Evolutionary conservation across 305 asterid genomes (phyloP).

Genomic region (Rubia balearica): DNA sequence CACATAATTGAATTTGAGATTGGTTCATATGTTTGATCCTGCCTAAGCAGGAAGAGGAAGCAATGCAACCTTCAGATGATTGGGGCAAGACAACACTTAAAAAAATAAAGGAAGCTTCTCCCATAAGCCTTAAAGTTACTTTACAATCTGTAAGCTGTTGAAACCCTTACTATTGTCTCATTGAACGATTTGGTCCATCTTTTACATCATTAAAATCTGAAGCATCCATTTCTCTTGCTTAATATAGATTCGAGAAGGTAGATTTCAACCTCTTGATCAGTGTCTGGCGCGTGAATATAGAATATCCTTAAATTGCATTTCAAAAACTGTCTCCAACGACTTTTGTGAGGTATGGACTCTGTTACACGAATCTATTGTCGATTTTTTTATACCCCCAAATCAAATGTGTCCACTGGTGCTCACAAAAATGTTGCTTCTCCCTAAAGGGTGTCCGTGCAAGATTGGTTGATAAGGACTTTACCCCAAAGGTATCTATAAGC

Average conservation of each 20-base stretch:
- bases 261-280: slow-evolving; percentile 87
- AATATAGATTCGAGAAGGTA: slow-evolving; percentile 78
- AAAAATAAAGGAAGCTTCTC: slow-evolving; percentile 77
- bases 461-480: slow-evolving; percentile 85
- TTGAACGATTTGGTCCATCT: neutral
- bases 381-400: too few relatives aligned
- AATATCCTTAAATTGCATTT: slow-evolving; percentile 59
- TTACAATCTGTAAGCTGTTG: slow-evolving; percentile 67
- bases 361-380: neutral
- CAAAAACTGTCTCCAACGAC: slow-evolving; percentile 51
- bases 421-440: slow-evolving; percentile 2
- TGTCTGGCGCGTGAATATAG: slow-evolving; percentile 84
- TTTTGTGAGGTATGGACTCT: slow-evolving; percentile 55
- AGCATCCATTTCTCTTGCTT: slow-evolving; percentile 15
- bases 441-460: slow-evolving; percentile 86
- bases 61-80: slow-evolving; percentile 39
- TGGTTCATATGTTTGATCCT: neutral
- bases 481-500: slow-evolving; percentile 65
- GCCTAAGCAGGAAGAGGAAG: slow-evolving; percentile 49
- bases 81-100: slow-evolving; percentile 38
- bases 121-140: slow-evolving; percentile 86
- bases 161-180: slow-evolving; percentile 9
- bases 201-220: neutral
- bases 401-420: neutral
- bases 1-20: neutral